phyloP scores from a whole-genome alignment of 352 stramenopile genomes.

The Pythium brachiatum region DNA sequence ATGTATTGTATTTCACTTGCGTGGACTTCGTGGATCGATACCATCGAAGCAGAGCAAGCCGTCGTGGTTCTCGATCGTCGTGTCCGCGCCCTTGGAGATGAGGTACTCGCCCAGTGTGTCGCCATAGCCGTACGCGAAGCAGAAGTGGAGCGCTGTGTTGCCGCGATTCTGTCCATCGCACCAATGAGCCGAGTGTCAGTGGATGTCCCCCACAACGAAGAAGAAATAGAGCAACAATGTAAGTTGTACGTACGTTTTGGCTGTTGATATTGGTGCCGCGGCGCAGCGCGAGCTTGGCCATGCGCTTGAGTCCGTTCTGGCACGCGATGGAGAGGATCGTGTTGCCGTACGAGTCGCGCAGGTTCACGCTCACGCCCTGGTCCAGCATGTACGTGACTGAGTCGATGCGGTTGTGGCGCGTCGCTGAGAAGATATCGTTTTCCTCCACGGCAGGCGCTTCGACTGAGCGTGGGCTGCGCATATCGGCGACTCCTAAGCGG shows the following conservation, averaged over 20 bases:
- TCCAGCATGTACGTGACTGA: constrained; percentile 86
- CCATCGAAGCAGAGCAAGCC: constrained; percentile 63
- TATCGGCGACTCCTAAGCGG: constrained; percentile 8
- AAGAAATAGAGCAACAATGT: neutral
- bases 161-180: constrained; percentile 46
- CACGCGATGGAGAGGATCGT: constrained; percentile 86
- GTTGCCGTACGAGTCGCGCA: constrained; percentile 77
- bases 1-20: constrained; percentile 14
- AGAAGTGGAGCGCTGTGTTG: constrained; percentile 91
- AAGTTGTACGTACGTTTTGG: constrained; percentile 52
- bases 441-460: constrained; percentile 31
- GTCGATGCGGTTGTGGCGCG: constrained; percentile 80
- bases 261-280: constrained; percentile 87
- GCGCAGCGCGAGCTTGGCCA: constrained; percentile 82
- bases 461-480: constrained; percentile 14
- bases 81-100: constrained; percentile 85
- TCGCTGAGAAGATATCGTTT: constrained; percentile 86
- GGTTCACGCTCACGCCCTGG: constrained; percentile 77
- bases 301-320: constrained; percentile 90
- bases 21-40: constrained; percentile 39
- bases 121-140: constrained; percentile 87
- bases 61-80: constrained; percentile 63
- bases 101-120: constrained; percentile 87
- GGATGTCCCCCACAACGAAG: neutral
- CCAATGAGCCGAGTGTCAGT: neutral